phyloP scores from a whole-genome alignment of 106 monocot genomes.

The Allium fistulosum region DNA sequence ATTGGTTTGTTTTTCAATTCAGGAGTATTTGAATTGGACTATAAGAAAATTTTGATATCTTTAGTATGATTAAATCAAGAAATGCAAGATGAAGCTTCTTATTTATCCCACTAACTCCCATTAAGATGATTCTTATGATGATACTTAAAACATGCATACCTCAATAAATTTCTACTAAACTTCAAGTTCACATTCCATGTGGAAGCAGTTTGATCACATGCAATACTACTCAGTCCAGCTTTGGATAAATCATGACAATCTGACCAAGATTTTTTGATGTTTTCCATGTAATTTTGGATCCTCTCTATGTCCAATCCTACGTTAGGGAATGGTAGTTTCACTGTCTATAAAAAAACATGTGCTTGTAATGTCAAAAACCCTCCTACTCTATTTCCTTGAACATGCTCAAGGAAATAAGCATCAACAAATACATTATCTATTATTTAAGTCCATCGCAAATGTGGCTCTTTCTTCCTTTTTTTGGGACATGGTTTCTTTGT shows the following conservation, averaged over 20 bases:
- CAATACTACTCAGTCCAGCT: background rate
- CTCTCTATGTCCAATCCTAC: background rate
- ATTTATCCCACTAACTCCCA: too few relatives aligned
- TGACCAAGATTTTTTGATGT: background rate
- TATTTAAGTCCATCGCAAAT: too few relatives aligned
- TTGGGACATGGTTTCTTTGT: too few relatives aligned
- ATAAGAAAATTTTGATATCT: background rate
- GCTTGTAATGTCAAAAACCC: background rate
- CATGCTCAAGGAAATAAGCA: background rate
- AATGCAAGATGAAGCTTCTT: too few relatives aligned
- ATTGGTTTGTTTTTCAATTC: background rate
- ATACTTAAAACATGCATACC: background rate
- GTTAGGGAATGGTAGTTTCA: background rate
- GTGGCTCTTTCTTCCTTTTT: too few relatives aligned
- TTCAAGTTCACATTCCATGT: background rate
- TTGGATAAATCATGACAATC: background rate
- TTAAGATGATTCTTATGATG: too few relatives aligned
- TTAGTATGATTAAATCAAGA: background rate
- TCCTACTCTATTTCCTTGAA: background rate
- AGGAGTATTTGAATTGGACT: background rate
- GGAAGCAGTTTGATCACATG: background rate
- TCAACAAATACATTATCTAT: too few relatives aligned
- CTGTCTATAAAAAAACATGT: background rate
- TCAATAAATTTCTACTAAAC: background rate
- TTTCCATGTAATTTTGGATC: background rate